Evolutionary conservation across 768 basidiomycete species (phyloP).

Genomic region (Postia placenta): DNA sequence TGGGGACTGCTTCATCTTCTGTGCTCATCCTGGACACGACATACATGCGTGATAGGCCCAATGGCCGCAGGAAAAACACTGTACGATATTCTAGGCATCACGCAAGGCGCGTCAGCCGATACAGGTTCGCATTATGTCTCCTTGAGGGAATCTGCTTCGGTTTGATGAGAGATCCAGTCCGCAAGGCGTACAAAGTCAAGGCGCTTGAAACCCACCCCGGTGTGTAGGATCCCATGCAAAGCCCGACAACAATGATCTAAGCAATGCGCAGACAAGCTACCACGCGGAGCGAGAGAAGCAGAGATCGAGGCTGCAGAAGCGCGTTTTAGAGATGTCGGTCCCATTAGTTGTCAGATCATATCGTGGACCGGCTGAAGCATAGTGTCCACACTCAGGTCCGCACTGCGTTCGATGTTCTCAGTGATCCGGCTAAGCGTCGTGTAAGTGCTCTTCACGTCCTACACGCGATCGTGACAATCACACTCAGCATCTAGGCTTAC

Average conservation of each 20-base stretch:
- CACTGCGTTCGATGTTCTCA: conserved; percentile 25
- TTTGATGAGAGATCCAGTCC: conserved; percentile 13
- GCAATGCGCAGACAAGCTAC: conserved; percentile 22
- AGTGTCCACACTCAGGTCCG: conserved; percentile 12
- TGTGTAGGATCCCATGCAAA: conserved; percentile 11
- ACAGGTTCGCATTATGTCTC: conserved; percentile 16
- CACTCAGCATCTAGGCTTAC: conserved; percentile 14
- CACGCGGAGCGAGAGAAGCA: conserved; percentile 18
- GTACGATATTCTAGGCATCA: conserved; percentile 25
- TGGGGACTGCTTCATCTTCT: too few relatives aligned
- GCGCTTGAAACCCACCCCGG: conserved; percentile 27
- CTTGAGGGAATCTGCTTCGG: neutral
- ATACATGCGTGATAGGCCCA: conserved; percentile 10
- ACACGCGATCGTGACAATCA: neutral
- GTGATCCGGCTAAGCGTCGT: conserved; percentile 26
- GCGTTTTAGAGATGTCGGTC: conserved; percentile 23
- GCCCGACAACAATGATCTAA: too few relatives aligned
- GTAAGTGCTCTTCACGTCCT: conserved; percentile 10
- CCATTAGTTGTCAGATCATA: neutral
- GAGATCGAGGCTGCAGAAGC: conserved; percentile 20
- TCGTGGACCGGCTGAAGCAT: neutral
- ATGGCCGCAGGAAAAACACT: conserved; percentile 16
- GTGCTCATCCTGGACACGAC: conserved; percentile 3
- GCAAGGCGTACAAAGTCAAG: conserved; percentile 24
- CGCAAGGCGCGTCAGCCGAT: conserved; percentile 21